Evolutionary conservation across 2,329 filamentous ascomycete genomes (phyloP), one percentile per base, ranked within the genome.

Genomic region (Rhinocladiella mackenziei): DNA sequence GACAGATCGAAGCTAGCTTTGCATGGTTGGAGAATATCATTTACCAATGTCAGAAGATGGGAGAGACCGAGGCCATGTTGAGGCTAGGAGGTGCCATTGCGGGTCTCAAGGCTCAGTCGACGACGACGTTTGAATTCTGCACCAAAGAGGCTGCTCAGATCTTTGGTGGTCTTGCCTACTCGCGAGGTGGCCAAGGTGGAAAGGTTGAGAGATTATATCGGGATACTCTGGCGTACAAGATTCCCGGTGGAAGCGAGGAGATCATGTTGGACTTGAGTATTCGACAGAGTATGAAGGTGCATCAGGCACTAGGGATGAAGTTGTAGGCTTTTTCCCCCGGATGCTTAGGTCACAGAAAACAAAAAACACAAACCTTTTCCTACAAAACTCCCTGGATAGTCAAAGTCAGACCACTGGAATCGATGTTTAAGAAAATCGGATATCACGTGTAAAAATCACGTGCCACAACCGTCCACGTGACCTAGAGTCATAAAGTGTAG

Each of bases 221-320:
- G 52, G 92, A 98, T 65, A 92, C 97, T 11, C 78, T 92, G 58
- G 92, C 92, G 1, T 97, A 98, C 66, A 91, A 92, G 51, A 91
- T 98, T 57, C 92, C 92, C 2, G 92, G 92, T 60, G 92, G 92
- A 17, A 88, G 82, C 56, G 91, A 98, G 72, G 92, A 98, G 77
- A 98, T 98, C 56, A 98, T 98, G 92, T 73, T 97, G 56, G 92
- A 98, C 66, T 68, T 98, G 61, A 94, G 87, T 69, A 94, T 98
- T 66, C 77, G 91, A 58, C 89, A 96, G 75, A 85, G 83, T 52
- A 65, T 95, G 73, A 82, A 80, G 65, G 92, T 98, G 43, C 86
- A 89, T 58, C 83, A 96, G 76, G 82, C 83, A 51, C 73, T 95
- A 65, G 92, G 92, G 7, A 96, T 97, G 91, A 98, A 96, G 77